Base-by-base conservation (phyloP, 2,329 filamentous ascomycete species). In the Alternaria alternata region DNA sequence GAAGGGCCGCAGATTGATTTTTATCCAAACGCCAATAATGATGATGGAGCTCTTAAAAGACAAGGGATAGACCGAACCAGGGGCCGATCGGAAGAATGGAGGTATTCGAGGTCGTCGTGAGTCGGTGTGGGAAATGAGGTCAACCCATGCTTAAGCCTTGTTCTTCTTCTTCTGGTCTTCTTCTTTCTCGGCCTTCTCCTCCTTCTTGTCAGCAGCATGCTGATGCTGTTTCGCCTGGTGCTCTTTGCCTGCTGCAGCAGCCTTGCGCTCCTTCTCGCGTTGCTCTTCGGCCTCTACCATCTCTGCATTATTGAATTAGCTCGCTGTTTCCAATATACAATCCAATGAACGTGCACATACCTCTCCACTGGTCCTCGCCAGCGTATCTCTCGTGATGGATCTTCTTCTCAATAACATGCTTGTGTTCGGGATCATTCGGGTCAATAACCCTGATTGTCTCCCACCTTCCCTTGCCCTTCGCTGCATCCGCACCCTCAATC, bases 341-440 rank as follows among this genome's bases (percentile, higher is more conserved):
- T 9, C 9, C 18, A 24, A 11, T 1, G n/a, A n/a, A 16, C 9
- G 9, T 11, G 42, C 65, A 81, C 88, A 76, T 80, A 91, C 89
- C 90, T 84, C 88, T 95, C 95, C 95, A 99, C 72, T 97, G 85
- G 79, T 98, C 94, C 82, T 96, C 92, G 44, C 93, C 92, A 76
- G 89, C 86, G 78, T 96, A 95, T 65, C 91, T 85, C 83, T 96
- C 92, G 81, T 93, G 91, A 78, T 96, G 92, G 55, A 95, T 87
- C 81, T 84, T 89, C 88, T 94, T 94, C 86, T 96, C 92, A 68
- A 96, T 91, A 68, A 93, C 77, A 71, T 91, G 85, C 85, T 93
- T 91, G 80, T 94, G 92, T 80, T 90, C 88, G 2, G 92, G 92
- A 76, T 96, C 92, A 67, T 92, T 85, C 54, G 91, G 91, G 79